Evolutionary conservation across 192 early-diverging fungal genomes (phyloP).

Genomic region (Backusella australiensis): DNA sequence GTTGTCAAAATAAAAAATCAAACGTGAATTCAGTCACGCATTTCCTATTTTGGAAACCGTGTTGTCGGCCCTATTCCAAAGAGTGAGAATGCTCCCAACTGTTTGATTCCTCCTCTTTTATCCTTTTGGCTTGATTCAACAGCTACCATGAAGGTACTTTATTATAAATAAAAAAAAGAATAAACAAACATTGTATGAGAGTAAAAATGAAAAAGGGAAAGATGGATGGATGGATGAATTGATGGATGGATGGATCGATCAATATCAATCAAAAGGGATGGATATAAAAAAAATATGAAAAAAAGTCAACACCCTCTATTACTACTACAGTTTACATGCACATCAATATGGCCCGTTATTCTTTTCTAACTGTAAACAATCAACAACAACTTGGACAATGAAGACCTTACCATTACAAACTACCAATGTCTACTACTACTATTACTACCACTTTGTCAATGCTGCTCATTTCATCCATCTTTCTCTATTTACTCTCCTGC

Average conservation of each 20-base stretch:
- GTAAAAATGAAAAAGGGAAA: slow-evolving; percentile 3
- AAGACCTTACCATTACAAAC: background rate
- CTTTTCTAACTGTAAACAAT: background rate
- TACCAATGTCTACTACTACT: background rate
- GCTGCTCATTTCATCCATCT: background rate
- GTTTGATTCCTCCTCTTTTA: slow-evolving; percentile 22
- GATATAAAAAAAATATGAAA: background rate
- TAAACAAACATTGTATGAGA: background rate
- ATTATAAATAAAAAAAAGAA: background rate
- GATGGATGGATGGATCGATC: background rate
- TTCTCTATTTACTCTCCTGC: slow-evolving; percentile 18
- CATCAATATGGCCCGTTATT: background rate
- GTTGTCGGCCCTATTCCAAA: background rate
- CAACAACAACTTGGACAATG: background rate
- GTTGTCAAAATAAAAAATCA: background rate
- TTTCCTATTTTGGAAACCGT: background rate
- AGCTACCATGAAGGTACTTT: slow-evolving; percentile 27
- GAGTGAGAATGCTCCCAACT: background rate
- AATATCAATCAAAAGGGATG: background rate
- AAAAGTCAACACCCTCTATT: background rate
- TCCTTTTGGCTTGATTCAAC: slow-evolving; percentile 15
- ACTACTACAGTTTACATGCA: background rate
- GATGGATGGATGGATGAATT: slow-evolving; percentile 29
- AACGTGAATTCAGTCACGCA: background rate
- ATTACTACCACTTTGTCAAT: background rate